Evolutionary conservation across 306 rosid species (phyloP), one percentile per base, ranked within the genome.

Genomic region (Castanea sativa): DNA sequence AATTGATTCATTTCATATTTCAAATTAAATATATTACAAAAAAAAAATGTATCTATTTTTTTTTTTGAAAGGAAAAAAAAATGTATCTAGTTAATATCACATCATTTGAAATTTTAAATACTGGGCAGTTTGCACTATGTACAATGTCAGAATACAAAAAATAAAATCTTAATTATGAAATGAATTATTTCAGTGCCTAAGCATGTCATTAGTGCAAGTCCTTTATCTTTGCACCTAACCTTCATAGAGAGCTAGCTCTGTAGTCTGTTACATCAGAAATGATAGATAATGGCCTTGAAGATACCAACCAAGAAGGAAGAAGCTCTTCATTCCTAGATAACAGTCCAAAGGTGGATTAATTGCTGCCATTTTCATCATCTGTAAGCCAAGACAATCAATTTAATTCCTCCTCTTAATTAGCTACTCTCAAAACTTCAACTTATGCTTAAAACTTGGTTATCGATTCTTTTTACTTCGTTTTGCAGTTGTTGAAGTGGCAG

Each of bases 341-440:
- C 35, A 73, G 12, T 21, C 84, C 4, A 78, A 61, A 13, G 90
- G 92, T 25, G 90, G 92, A 15, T 89, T 90, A 90, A 72, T 29
- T 32, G 92, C 92, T 0, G 92, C 90, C 82, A 82, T 89, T 81
- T 89, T 89, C 76, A 33, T 89, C 79, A 89, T 85, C 18, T 78
- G 88, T 89, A 80, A 73, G 81, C 38, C 20, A 49, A 38, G 11
- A 41, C 11, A 41, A 41, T 41, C 45, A 41, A 2, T 41, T 41
- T 41, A 41, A 41, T 41, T 41, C 11, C 45, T 41, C 2, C 45
- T 8, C 11, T 41, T 29, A 41, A 41, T 2, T 49, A 49, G n/a
- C 35, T 35, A 9, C 6, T 21, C 23, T 6, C 5, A 12, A 6
- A 1, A 12, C 7, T 18, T 65, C 19, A 2, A 16, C 1, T 33